phyloP scores from a whole-genome alignment of 768 basidiomycete genomes.

The Auriscalpium vulgare region DNA sequence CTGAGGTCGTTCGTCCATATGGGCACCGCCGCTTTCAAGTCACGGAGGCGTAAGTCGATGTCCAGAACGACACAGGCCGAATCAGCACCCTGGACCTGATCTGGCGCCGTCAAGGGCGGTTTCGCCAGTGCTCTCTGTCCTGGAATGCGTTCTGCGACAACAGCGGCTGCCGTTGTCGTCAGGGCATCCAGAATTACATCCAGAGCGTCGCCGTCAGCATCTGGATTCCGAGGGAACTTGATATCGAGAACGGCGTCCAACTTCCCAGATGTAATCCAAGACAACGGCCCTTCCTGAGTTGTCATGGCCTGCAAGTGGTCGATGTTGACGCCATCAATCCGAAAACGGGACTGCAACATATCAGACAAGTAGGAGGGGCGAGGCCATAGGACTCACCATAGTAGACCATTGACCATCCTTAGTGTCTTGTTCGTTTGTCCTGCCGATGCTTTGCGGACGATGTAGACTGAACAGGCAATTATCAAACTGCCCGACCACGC shows the following conservation, averaged over 20 bases:
- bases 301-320: constrained; percentile 88
- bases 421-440: constrained; percentile 79
- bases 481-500: constrained; percentile 95
- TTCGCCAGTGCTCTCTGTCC: constrained; percentile 83
- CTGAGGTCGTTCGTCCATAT: constrained; percentile 84
- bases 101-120: constrained; percentile 74
- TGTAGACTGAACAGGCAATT: constrained; percentile 96
- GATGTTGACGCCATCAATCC: constrained; percentile 94
- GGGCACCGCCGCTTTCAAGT: constrained; percentile 92
- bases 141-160: constrained; percentile 61
- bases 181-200: constrained; percentile 86
- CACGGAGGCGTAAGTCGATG: constrained; percentile 90
- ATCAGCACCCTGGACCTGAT: constrained; percentile 28
- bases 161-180: constrained; percentile 47
- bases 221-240: constrained; percentile 82
- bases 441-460: constrained; percentile 90
- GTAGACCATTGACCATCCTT: constrained; percentile 66
- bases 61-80: constrained; percentile 58
- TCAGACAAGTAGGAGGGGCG: not conserved
- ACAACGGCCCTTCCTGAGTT: constrained; percentile 80
- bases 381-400: constrained; percentile 1
- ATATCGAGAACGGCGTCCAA: constrained; percentile 96
- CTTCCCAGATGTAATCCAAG: constrained; percentile 97
- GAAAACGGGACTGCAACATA: constrained; percentile 69
- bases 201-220: constrained; percentile 64